Conservation (phyloP, 2,329 filamentous ascomycete species). For the Fusarium sulawesiense region DNA sequence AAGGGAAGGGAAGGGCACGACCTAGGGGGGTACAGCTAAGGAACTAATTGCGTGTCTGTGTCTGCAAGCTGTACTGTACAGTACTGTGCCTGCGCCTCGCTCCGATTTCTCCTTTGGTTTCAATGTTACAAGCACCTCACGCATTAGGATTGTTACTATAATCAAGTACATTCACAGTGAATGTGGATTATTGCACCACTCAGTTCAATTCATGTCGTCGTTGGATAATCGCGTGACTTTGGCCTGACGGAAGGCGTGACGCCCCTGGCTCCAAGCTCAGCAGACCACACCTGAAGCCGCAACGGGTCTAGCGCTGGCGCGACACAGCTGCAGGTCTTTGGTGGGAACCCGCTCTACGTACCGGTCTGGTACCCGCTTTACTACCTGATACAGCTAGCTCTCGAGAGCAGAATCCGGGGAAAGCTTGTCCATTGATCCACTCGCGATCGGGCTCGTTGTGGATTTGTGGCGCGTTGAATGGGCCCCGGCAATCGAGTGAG, state of each 20-base stretch:
- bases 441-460: constrained; percentile 37
- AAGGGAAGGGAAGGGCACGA: constrained; percentile 24
- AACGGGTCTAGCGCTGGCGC: constrained; percentile 40
- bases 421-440: constrained; percentile 49
- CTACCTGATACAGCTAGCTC: constrained; percentile 29
- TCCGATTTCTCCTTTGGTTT: constrained; percentile 19
- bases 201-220: neutral
- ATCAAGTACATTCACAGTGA: neutral
- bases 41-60: constrained; percentile 13
- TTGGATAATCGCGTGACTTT: constrained; percentile 49
- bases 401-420: constrained; percentile 49
- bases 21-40: constrained; percentile 30
- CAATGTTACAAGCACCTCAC: constrained; percentile 10
- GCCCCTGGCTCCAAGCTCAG: constrained; percentile 45
- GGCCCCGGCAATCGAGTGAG: constrained; percentile 36
- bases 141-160: constrained; percentile 8
- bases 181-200: constrained; percentile 1
- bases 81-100: constrained; percentile 32
- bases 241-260: constrained; percentile 48
- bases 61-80: constrained; percentile 9
- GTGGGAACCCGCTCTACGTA: constrained; percentile 29
- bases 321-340: constrained; percentile 3
- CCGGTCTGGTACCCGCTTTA: constrained; percentile 44
- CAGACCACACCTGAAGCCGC: constrained; percentile 41
- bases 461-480: constrained; percentile 37